Base-by-base conservation (phyloP, 345 rosid species). In the Eutrema yunnanense region DNA sequence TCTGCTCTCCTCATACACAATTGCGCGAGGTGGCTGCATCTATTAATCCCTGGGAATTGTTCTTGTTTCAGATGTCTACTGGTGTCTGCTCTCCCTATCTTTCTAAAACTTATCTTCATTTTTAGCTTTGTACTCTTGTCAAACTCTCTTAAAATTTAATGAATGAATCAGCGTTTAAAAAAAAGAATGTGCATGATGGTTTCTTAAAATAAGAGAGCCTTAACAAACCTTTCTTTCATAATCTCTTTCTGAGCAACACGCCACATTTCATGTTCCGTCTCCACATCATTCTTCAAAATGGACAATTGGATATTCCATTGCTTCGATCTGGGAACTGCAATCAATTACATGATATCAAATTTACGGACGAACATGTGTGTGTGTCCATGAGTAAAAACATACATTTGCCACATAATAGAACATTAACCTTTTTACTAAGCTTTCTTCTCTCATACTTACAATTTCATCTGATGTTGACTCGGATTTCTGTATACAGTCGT, bases 191-290 rank as follows among this genome's bases (percentile, higher is more conserved):
- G n/a, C n/a, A 49, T 40, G 77, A 59, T 49, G 51, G 36, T 40
- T 50, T 42, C 16, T 11, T 57, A 13, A 30, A 43, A 43, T 51
- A 22, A 51, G 30, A 67, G 62, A 67, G 55, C 55, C 46, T 48
- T 63, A 65, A 68, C 62, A 53, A 48, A 94, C 98, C 97, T 94
- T 97, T 85, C 96, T 83, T 85, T 94, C 98, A 65, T 94, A 94
- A 74, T 94, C 92, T 57, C 87, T 22, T 2, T 80, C 77, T 92
- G 96, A 67, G 96, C 89, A 76, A 82, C 58, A 52, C 86, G 87
- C 92, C 97, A 86, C 65, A 85, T 80, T 68, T 84, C 90, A 78
- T 89, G 95, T 75, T 86, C 96, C 55, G 48, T 79, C 81, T 84
- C 92, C 78, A 92, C 79, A 56, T 88, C 87, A 19, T 85, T 87